Evolutionary conservation across 768 basidiomycete genomes (phyloP).

Genomic region (Boletus rufocinnamomeus): DNA sequence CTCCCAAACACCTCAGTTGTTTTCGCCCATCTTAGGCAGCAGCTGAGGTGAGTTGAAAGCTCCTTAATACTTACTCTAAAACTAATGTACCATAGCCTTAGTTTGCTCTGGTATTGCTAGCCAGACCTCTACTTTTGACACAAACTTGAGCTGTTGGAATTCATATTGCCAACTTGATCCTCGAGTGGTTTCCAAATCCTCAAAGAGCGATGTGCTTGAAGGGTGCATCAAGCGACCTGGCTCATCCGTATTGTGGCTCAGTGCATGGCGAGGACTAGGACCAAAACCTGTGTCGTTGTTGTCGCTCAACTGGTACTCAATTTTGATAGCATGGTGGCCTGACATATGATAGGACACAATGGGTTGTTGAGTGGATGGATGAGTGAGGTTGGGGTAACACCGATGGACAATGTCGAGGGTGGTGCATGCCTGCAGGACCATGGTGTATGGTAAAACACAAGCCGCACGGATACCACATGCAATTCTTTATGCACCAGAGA

Average conservation of each 20-base stretch:
- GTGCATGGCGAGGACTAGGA: neutral
- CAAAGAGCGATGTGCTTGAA: slow-evolving; percentile 55
- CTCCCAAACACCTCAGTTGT: too few relatives aligned
- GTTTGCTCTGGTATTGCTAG: too few relatives aligned
- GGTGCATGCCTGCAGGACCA: too few relatives aligned
- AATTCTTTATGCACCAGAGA: too few relatives aligned
- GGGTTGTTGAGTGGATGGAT: slow-evolving; percentile 20
- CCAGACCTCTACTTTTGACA: too few relatives aligned
- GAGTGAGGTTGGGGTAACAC: too few relatives aligned
- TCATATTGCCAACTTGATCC: slow-evolving; percentile 94
- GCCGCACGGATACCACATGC: slow-evolving; percentile 30
- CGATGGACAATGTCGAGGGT: too few relatives aligned
- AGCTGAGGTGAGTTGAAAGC: too few relatives aligned
- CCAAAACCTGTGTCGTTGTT: neutral
- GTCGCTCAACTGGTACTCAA: neutral
- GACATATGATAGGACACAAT: slow-evolving; percentile 33
- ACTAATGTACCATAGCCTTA: too few relatives aligned
- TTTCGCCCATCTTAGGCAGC: too few relatives aligned
- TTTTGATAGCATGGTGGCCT: slow-evolving; percentile 25
- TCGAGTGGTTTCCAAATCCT: slow-evolving; percentile 64
- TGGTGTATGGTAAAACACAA: slow-evolving; percentile 42
- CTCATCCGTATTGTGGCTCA: slow-evolving; percentile 1
- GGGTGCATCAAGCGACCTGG: slow-evolving; percentile 16
- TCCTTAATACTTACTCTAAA: too few relatives aligned
- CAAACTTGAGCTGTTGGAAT: slow-evolving; percentile 79